These are phyloP conservation scores for Penicillium sp. DNA, from an alignment of 2,329 filamentous ascomycete species.

Conservation along the genomic window DNA sequence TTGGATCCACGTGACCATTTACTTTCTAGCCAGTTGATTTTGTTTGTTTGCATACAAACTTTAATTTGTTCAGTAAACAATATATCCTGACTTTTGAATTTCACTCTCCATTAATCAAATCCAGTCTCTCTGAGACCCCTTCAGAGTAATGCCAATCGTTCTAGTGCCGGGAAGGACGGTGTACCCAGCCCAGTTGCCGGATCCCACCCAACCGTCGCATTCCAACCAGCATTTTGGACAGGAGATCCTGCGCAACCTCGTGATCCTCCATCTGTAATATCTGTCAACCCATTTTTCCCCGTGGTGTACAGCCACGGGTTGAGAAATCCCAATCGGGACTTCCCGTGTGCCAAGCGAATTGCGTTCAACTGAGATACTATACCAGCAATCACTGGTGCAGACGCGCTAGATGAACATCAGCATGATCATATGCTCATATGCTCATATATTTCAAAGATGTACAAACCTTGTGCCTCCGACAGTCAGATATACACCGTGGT, in stretches of 20 bases:
- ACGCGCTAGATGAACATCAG: conserved; percentile 44
- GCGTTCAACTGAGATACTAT: conserved; percentile 67
- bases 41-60: not conserved
- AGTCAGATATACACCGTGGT: conserved; percentile 35
- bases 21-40: not conserved
- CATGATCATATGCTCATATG: conserved; percentile 1
- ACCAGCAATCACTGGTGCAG: conserved; percentile 62
- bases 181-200: conserved; percentile 48
- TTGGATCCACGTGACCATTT: conserved; percentile 7
- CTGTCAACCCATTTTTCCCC: conserved; percentile 47
- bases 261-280: conserved; percentile 51
- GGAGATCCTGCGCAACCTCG: conserved; percentile 44
- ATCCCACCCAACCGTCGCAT: conserved; percentile 53
- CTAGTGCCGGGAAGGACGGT: conserved; percentile 27
- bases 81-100: not conserved
- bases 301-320: conserved; percentile 61
- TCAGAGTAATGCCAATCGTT: conserved; percentile 14
- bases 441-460: not conserved
- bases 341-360: conserved; percentile 56
- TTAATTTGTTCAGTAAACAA: not conserved
- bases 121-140: not conserved
- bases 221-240: conserved; percentile 51
- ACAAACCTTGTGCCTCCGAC: conserved; percentile 51
- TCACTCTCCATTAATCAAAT: not conserved
- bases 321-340: conserved; percentile 57